A percentile compares a stretch with the other conserved stretches of the same genome.
Conservation (phyloP, 2,329 filamentous ascomycete genomes). For the Ophiostoma sp. region DNA sequence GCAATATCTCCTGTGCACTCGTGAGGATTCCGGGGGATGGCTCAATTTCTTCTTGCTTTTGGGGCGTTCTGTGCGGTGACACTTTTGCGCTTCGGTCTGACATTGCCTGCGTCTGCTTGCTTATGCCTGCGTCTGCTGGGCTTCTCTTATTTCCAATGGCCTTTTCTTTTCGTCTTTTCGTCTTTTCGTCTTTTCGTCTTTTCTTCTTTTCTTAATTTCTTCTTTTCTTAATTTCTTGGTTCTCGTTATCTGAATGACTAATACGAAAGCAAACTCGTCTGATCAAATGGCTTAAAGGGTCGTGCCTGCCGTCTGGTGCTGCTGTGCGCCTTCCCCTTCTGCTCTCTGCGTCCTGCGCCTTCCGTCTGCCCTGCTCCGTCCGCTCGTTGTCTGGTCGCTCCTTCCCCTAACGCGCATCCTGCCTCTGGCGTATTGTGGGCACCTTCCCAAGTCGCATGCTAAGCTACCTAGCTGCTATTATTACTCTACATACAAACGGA, state of each 20-base stretch:
- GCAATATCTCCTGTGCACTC: background rate
- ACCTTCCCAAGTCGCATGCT: no score
- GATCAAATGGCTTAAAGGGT: background rate
- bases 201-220: no score
- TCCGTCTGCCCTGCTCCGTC: no score
- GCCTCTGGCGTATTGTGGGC: background rate
- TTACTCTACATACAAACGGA: background rate
- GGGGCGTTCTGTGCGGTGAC: background rate
- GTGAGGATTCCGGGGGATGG: background rate
- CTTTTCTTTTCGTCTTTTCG: background rate
- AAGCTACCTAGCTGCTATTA: no score
- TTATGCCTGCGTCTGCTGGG: background rate
- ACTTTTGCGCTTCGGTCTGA: background rate
- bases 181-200: no score
- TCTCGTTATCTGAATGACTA: no score
- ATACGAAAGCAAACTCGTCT: no score
- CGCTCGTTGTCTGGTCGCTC: background rate
- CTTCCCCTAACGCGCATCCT: background rate
- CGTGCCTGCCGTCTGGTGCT: background rate
- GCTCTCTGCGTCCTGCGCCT: background rate
- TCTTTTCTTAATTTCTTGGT: no score
- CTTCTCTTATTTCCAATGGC: background rate
- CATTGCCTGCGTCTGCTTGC: background rate
- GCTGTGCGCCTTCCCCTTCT: conserved; percentile 1
- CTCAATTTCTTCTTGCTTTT: background rate